phyloP scores from a whole-genome alignment of 176 grass and related monocot genomes.

The Eragrostis curvula region DNA sequence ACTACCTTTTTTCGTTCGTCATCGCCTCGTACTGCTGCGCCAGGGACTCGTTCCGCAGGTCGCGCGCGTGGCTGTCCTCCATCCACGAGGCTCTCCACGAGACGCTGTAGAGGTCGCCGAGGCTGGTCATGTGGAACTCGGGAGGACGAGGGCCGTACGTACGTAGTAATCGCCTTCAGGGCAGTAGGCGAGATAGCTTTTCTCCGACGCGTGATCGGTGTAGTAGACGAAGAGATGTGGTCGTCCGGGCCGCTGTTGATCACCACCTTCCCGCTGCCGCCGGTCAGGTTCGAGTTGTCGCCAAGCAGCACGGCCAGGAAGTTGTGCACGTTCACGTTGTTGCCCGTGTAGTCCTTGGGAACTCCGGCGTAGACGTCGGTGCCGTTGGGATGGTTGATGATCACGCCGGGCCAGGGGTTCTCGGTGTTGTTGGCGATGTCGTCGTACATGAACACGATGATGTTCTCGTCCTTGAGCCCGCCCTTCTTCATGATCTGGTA shows the following conservation, averaged over 20 bases:
- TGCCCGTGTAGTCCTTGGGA: slow-evolving; percentile 86
- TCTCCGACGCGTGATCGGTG: slow-evolving; percentile 77
- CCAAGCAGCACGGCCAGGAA: slow-evolving; percentile 76
- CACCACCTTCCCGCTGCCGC: slow-evolving; percentile 76
- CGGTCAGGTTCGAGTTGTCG: slow-evolving; percentile 61
- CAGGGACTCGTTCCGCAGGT: slow-evolving; percentile 64
- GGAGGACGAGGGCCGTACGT: slow-evolving; percentile 31
- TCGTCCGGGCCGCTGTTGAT: slow-evolving; percentile 70
- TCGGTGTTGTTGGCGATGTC: slow-evolving; percentile 68
- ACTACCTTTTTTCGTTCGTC: no score
- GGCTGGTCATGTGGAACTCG: slow-evolving; percentile 75
- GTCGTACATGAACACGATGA: slow-evolving; percentile 89
- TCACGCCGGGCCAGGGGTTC: slow-evolving; percentile 67
- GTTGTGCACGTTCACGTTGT: slow-evolving; percentile 63
- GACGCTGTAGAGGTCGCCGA: slow-evolving; percentile 84
- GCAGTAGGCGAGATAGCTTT: slow-evolving; percentile 88
- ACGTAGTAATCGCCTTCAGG: slow-evolving; percentile 46
- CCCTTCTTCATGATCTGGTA: slow-evolving; percentile 87
- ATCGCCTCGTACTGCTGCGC: slow-evolving; percentile 62
- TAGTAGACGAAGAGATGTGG: slow-evolving; percentile 82
- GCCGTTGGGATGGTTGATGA: slow-evolving; percentile 71
- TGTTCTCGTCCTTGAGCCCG: slow-evolving; percentile 80
- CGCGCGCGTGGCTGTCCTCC: slow-evolving; percentile 72
- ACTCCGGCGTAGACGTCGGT: slow-evolving; percentile 80
- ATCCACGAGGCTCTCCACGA: slow-evolving; percentile 84